Base-by-base conservation (phyloP, 495 filamentous ascomycete genomes). In the Penicillium samsonianum region DNA sequence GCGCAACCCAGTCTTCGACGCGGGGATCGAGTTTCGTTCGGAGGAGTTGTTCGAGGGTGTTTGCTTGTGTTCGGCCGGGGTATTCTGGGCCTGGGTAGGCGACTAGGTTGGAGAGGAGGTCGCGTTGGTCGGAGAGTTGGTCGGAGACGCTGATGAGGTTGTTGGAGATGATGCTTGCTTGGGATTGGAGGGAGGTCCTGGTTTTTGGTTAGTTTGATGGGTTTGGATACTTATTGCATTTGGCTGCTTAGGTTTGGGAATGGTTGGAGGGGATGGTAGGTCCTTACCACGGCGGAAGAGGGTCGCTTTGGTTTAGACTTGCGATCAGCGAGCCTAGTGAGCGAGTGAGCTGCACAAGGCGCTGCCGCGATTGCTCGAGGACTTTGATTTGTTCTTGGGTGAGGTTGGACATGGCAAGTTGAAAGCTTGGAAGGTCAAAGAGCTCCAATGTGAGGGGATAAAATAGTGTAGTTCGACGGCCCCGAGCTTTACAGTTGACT, bases 21-120 rank as follows among this genome's bases (percentile, higher is more conserved):
- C 81, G 76, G 4, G 90, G 88, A 50, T 92, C 89, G 20, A 89
- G 81, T 68, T 92, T 93, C 72, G 93, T 94, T 19, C 90, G 84
- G 20, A 94, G 73, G 1, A 95, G 73, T 52, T 84, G 77, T 7
- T 80, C 70, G 1, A 93, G 81, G 5, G 86, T 72, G 42, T 63
- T 71, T 45, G 87, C 83, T 65, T 92, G 84, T 10, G 82, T 86
- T 42, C 84, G 84, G 11, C 87, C 84, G 10, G 90, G 90, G 73
- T 87, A 92, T 53, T 85, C 84, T 5, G 91, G 88, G 4, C 84
- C 81, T 2, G 91, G 90, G 69, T 91, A 90, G 45, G 86, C 82
- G 60, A 83, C 83, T 46, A 87, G 68, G 17, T 82, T 81, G 50
- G 78, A 73, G 42, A 92, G 80, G 46, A 89, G 79, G 23, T 81